Evolutionary conservation across 2,329 filamentous ascomycete species (phyloP).

Genomic region (Pestalotiopsis sp.): DNA sequence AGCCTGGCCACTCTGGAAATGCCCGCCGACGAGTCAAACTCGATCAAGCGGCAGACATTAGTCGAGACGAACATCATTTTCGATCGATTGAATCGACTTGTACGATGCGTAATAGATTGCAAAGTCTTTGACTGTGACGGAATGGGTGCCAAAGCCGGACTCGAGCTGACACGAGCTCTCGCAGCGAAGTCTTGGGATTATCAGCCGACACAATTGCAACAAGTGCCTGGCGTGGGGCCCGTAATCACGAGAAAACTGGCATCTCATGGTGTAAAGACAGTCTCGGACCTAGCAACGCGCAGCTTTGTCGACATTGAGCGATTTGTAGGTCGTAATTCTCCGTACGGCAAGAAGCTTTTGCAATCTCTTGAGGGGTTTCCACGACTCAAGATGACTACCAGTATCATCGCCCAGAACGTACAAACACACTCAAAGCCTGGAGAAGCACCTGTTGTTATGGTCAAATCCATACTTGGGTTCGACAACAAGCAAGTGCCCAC

Average conservation of each 20-base stretch:
- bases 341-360: conserved; percentile 74
- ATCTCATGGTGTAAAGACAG: conserved; percentile 67
- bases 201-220: conserved; percentile 77
- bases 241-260: conserved; percentile 76
- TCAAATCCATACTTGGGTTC: conserved; percentile 71
- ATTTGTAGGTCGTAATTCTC: conserved; percentile 76
- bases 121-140: conserved; percentile 65
- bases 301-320: conserved; percentile 77
- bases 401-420: conserved; percentile 26
- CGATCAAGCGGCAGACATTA: conserved; percentile 55
- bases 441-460: conserved; percentile 55
- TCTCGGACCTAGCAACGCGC: conserved; percentile 68
- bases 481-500: conserved; percentile 64
- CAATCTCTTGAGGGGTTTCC: conserved; percentile 72
- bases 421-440: conserved; percentile 28
- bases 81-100: conserved; percentile 67
- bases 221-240: conserved; percentile 77
- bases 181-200: conserved; percentile 80
- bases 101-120: conserved; percentile 78
- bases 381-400: conserved; percentile 42
- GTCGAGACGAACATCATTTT: conserved; percentile 67
- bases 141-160: conserved; percentile 63
- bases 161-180: conserved; percentile 79
- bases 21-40: conserved; percentile 58
- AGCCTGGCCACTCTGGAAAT: conserved; percentile 69